Percentiles rank a stretch among this genome's conserved stretches.
phyloP scores from a whole-genome alignment of 2,329 filamentous ascomycete species.

The Paecilomyces dactylethromorphus region DNA sequence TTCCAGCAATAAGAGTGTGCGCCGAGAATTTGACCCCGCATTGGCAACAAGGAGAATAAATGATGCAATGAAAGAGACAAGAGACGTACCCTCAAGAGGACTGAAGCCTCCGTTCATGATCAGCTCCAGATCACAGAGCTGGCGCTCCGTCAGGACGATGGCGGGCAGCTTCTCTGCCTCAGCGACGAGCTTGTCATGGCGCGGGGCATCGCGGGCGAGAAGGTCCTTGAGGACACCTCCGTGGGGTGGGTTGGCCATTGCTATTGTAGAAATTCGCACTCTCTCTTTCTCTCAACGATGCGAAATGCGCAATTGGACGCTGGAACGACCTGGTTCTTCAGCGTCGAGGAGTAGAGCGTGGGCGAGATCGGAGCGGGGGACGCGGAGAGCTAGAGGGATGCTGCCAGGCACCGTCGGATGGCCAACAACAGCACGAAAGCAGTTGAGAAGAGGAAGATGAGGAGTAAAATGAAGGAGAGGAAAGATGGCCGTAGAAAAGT shows the following conservation, averaged over 20 bases:
- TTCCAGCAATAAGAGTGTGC: not conserved
- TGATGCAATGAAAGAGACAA: not conserved
- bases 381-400: not conserved
- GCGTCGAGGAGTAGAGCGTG: not conserved
- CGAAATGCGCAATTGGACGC: not conserved
- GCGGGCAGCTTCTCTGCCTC: conserved; percentile 86
- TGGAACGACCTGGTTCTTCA: not conserved
- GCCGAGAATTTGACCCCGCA: not conserved
- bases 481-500: not conserved
- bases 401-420: not conserved
- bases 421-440: not conserved
- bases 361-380: not conserved
- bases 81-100: conserved; percentile 76
- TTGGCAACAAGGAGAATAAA: not conserved
- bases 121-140: conserved; percentile 95
- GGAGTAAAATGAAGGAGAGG: not conserved
- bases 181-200: conserved; percentile 67
- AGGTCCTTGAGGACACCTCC: conserved; percentile 98
- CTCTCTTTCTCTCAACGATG: not conserved
- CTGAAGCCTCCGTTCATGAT: conserved; percentile 98
- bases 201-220: conserved; percentile 81
- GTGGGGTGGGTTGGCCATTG: conserved; percentile 57
- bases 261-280: conserved; percentile 4
- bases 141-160: conserved; percentile 79
- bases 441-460: not conserved